Percentiles rank a stretch among this genome's conserved stretches.
phyloP scores from a whole-genome alignment of 495 filamentous ascomycete genomes.

The Tuber brumale region DNA sequence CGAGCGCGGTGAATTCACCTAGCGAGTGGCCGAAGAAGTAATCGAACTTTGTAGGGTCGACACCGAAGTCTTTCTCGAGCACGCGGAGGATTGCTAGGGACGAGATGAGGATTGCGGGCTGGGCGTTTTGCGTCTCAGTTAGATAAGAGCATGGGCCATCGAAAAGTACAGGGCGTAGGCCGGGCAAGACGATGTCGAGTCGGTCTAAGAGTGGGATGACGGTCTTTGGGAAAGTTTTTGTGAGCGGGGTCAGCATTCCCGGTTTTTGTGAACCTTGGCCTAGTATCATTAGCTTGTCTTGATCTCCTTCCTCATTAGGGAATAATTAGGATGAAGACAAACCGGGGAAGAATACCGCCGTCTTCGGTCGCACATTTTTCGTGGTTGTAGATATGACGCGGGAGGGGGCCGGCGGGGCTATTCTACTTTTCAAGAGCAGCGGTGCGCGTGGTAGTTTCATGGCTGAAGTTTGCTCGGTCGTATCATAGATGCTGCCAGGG shows the following conservation, averaged over 20 bases:
- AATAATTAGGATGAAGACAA: constrained; percentile 26
- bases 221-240: constrained; percentile 72
- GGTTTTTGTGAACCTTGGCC: constrained; percentile 93
- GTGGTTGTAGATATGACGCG: constrained; percentile 11
- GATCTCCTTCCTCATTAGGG: neutral
- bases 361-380: constrained; percentile 49
- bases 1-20: constrained; percentile 90
- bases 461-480: neutral
- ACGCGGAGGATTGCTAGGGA: constrained; percentile 85
- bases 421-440: neutral
- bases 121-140: constrained; percentile 77
- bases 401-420: constrained; percentile 1
- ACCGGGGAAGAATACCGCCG: constrained; percentile 83
- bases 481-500: neutral
- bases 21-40: constrained; percentile 85
- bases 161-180: constrained; percentile 64
- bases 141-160: constrained; percentile 68
- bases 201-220: constrained; percentile 66
- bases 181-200: constrained; percentile 65
- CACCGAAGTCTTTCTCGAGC: constrained; percentile 71
- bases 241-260: constrained; percentile 82
- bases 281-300: constrained; percentile 42
- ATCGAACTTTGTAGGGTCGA: constrained; percentile 53
- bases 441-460: neutral
- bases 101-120: constrained; percentile 93